Evolutionary conservation across 2,329 filamentous ascomycete species (phyloP), one percentile per base, ranked within the genome.

Genomic region (Juglanconis oblonga): DNA sequence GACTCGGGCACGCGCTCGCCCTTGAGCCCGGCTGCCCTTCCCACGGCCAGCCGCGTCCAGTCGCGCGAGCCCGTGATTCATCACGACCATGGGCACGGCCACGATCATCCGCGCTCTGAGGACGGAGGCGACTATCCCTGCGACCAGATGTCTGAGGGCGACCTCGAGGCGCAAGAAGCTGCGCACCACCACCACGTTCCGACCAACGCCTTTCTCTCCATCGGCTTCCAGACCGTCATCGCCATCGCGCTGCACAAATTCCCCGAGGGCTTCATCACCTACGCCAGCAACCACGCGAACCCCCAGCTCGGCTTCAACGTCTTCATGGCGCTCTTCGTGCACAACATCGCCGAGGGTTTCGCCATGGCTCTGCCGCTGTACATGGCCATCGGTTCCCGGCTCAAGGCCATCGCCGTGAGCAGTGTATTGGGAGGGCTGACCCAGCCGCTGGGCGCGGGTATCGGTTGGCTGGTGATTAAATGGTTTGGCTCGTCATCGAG

Each of bases 301-400:
- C 93, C 95, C 0, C 81, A 84, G 0, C 85, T 99, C 0, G 95
- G 95, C 24, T 87, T 97, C 74, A 90, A 91, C 55, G 92, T 99
- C 57, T 99, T 99, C 76, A 85, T 98, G 73, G 94, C 95, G 0
- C 83, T 99, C 7, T 97, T 97, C 71, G 94, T 99, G 61, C 95
- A 99, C 81, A 99, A 98, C 76, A 96, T 99, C 69, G 93, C 92
- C 33, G 95, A 99, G 77, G 95, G 95, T 1, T 98, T 98, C 71
- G 91, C 93, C 63, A 89, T 99, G 83, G 92, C 92, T 0, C 78
- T 99, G 0, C 95, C 95, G 0, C 81, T 99, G 0, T 99, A 96
- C 74, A 90, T 99, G 69, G 95, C 95, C 1, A 84, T 97, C 36
- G 84, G 88, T 63, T 94, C 87, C 61, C 88, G 92, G 50, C 78